Percentiles rank a stretch among this genome's conserved stretches.
Conservation (phyloP, 331 rosid genomes). For the Pyracantha coccinea region DNA sequence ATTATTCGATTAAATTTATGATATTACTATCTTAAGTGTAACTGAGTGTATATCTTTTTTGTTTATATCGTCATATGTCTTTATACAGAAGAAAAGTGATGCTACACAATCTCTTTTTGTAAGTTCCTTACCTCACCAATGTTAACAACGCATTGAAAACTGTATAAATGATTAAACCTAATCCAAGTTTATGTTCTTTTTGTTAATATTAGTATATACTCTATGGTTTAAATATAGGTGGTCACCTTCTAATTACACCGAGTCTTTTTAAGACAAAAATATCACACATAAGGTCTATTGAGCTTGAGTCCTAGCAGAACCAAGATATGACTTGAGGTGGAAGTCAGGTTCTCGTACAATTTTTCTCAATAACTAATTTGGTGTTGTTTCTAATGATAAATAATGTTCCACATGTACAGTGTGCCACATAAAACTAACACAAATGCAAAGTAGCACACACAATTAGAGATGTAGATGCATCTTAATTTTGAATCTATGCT, state of each 20-base stretch:
- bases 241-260: background rate
- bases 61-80: no score
- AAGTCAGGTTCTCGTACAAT: background rate
- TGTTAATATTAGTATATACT: background rate
- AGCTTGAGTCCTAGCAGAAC: background rate
- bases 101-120: background rate
- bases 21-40: no score
- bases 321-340: no score
- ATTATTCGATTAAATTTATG: background rate
- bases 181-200: background rate
- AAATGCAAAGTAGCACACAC: no score
- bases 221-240: background rate
- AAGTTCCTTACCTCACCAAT: background rate
- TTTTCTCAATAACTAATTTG: background rate
- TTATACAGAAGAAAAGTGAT: background rate
- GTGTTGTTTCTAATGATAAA: background rate
- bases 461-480: no score
- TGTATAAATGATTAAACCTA: background rate
- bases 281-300: background rate
- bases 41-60: no score
- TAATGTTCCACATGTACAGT: no score
- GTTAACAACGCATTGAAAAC: no score
- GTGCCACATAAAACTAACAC: background rate
- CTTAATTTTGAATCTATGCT: no score
- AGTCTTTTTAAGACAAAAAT: background rate